Conservation (phyloP, 2,329 filamentous ascomycete genomes). For the Alternaria brassicicola region DNA sequence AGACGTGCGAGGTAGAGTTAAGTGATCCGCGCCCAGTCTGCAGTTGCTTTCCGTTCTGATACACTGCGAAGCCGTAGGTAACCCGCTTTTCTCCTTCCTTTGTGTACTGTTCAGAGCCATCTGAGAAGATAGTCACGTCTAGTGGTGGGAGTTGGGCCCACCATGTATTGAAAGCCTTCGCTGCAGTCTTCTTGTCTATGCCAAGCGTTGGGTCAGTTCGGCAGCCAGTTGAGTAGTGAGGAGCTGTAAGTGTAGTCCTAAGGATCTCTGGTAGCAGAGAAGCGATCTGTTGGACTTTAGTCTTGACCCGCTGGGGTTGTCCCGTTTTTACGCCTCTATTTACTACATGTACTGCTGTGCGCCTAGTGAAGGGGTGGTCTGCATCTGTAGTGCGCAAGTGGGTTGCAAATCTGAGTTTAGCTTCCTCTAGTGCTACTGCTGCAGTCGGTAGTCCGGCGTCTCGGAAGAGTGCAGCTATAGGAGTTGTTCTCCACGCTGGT, state of each 20-base stretch:
- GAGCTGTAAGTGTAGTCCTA: not conserved
- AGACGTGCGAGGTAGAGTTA: slow-evolving; percentile 1
- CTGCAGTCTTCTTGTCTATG: not conserved
- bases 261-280: not conserved
- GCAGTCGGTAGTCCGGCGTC: slow-evolving; percentile 1
- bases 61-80: slow-evolving; percentile 8
- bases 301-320: not conserved
- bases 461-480: not conserved
- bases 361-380: not conserved
- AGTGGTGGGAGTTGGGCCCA: not conserved
- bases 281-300: slow-evolving; percentile 2
- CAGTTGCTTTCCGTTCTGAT: not conserved
- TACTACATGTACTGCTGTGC: not conserved
- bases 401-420: not conserved
- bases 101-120: slow-evolving; percentile 6
- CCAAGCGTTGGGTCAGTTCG: not conserved
- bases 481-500: slow-evolving; percentile 6
- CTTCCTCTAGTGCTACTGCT: not conserved
- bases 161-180: not conserved
- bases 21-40: slow-evolving; percentile 1
- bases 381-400: not conserved
- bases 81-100: not conserved
- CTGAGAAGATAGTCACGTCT: slow-evolving; percentile 13
- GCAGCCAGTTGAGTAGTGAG: not conserved
- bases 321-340: too few relatives aligned